A percentile compares a stretch with the other conserved stretches of the same genome.
Evolutionary conservation across 2,329 filamentous ascomycete species (phyloP).

Genomic region (Colletotrichum echinochloae): DNA sequence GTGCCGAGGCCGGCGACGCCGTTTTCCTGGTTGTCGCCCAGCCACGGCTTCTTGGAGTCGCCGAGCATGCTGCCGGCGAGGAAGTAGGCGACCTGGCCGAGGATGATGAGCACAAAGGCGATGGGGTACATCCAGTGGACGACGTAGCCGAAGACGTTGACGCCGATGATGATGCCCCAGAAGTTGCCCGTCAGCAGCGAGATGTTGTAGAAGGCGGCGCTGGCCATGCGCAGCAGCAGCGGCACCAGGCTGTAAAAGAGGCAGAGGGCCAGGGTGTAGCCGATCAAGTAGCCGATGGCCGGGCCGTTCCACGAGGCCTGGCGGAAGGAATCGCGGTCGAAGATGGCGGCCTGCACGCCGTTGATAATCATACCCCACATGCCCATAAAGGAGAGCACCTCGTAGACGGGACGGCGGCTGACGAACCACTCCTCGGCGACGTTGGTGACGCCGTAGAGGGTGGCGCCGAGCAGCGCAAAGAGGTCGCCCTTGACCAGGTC

Average conservation of each 20-base stretch:
- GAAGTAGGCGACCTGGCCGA: conserved; percentile 90
- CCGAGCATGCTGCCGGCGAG: conserved; percentile 83
- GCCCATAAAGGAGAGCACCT: conserved; percentile 91
- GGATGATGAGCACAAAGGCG: conserved; percentile 91
- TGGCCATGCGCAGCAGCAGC: conserved; percentile 87
- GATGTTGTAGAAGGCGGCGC: conserved; percentile 96
- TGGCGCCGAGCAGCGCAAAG: conserved; percentile 89
- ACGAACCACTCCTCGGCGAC: conserved; percentile 96
- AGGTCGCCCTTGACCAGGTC: conserved; percentile 91
- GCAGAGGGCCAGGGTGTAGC: conserved; percentile 85
- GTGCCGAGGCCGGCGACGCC: conserved; percentile 87
- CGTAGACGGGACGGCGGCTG: conserved; percentile 86
- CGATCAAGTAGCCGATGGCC: conserved; percentile 85
- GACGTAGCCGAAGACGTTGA: conserved; percentile 82
- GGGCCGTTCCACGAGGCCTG: conserved; percentile 72
- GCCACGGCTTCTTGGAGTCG: conserved; percentile 94
- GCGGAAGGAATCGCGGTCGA: conserved; percentile 82
- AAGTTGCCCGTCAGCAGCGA: conserved; percentile 94
- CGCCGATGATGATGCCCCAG: conserved; percentile 94
- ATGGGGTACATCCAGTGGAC: conserved; percentile 96
- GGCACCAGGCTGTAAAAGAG: conserved; percentile 92
- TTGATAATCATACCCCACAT: conserved; percentile 93
- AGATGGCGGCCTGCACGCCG: conserved; percentile 89
- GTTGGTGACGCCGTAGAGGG: conserved; percentile 91
- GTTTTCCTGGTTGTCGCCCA: conserved; percentile 85